Evolutionary conservation across 768 basidiomycete genomes (phyloP).

Genomic region (Mycena sanguinolenta): DNA sequence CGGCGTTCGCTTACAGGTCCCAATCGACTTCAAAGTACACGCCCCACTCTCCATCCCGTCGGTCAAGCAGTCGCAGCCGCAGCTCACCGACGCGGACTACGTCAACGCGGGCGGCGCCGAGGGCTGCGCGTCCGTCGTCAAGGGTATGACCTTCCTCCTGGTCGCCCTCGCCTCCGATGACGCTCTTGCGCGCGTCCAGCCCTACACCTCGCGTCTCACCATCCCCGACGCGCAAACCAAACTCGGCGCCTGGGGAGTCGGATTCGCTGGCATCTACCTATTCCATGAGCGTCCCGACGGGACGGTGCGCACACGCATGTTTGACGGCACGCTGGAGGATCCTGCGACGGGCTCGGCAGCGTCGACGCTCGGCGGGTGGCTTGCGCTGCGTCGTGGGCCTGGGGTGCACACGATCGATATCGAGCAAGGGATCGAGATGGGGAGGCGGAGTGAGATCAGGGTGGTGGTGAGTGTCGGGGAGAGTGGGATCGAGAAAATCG

Average conservation of each 20-base stretch:
- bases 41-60: constrained; percentile 41
- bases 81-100: constrained; percentile 50
- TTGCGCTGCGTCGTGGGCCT: constrained; percentile 51
- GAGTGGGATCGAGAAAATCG: constrained; percentile 48
- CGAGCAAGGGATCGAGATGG: constrained; percentile 62
- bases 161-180: constrained; percentile 54
- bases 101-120: constrained; percentile 51
- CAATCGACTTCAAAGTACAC: constrained; percentile 59
- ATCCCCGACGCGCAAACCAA: constrained; percentile 34
- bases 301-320: constrained; percentile 56
- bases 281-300: constrained; percentile 50
- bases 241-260: constrained; percentile 55
- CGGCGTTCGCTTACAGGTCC: constrained; percentile 52
- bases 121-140: constrained; percentile 58
- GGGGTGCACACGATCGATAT: constrained; percentile 54
- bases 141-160: constrained; percentile 59
- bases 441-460: constrained; percentile 56
- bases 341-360: constrained; percentile 63
- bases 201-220: constrained; percentile 41
- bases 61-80: constrained; percentile 47
- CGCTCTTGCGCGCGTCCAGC: constrained; percentile 50
- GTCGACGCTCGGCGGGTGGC: constrained; percentile 56
- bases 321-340: constrained; percentile 56
- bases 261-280: constrained; percentile 50
- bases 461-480: constrained; percentile 52